Percentiles rank a stretch among this genome's conserved stretches.
phyloP scores from a whole-genome alignment of 164 flowering plant genomes.

The Cinnamomum micranthum region DNA sequence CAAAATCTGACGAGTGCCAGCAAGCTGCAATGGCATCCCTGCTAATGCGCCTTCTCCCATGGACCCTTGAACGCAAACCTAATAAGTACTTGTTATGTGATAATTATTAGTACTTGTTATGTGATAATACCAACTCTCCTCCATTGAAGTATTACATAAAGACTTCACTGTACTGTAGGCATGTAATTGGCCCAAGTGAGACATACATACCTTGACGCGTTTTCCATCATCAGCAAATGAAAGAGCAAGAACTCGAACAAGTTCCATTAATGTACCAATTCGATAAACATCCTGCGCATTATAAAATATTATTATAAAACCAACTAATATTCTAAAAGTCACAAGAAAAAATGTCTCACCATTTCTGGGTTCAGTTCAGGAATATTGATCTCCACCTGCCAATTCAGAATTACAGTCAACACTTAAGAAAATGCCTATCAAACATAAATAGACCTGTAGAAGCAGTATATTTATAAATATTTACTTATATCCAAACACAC shows the following conservation, averaged over 20 bases:
- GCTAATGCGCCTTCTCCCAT: constrained; percentile 96
- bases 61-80: constrained; percentile 99
- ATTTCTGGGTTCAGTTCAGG: constrained; percentile 94
- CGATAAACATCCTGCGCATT: constrained; percentile 87
- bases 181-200: constrained; percentile 3
- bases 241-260: constrained; percentile 75
- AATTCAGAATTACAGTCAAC: constrained; percentile 8
- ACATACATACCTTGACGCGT: constrained; percentile 64
- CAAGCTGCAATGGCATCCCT: constrained; percentile 97
- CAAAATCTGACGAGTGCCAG: constrained; percentile 79
- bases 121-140: neutral
- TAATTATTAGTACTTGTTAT: too few relatives aligned
- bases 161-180: neutral
- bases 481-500: neutral
- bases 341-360: constrained; percentile 38
- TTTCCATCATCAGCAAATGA: constrained; percentile 98
- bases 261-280: constrained; percentile 97
- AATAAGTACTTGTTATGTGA: neutral
- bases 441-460: constrained; percentile 3
- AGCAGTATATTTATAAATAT: neutral
- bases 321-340: neutral
- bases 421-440: neutral
- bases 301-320: constrained; percentile 19
- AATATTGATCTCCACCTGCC: constrained; percentile 78
- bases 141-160: neutral